Conservation (phyloP, 768 basidiomycete genomes). For the Nidularia sp. region DNA sequence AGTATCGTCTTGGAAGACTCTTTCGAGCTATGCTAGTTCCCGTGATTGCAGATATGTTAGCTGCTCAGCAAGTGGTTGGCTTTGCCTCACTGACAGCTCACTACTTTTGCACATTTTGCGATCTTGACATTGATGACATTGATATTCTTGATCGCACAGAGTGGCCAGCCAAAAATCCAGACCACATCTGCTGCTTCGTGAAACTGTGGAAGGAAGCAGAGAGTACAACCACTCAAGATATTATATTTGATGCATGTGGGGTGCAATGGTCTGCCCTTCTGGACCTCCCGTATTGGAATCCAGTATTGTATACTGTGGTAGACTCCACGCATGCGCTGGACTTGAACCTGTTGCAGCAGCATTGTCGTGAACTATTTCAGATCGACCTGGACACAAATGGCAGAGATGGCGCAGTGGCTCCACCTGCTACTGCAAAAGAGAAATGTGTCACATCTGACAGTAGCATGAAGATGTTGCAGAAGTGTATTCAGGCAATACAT, state of each 20-base stretch:
- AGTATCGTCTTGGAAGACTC: constrained; percentile 15
- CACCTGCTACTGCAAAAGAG: neutral
- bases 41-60: constrained; percentile 28
- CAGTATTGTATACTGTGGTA: constrained; percentile 5
- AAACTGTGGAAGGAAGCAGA: constrained; percentile 13
- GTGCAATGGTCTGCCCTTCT: constrained; percentile 24
- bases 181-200: neutral
- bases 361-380: constrained; percentile 3
- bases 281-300: constrained; percentile 10
- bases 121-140: constrained; percentile 3
- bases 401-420: neutral
- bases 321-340: constrained; percentile 12
- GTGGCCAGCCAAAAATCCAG: neutral
- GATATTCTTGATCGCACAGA: neutral
- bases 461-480: constrained; percentile 1
- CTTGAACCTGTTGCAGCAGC: constrained; percentile 10
- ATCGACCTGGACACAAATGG: neutral
- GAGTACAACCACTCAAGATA: constrained; percentile 6
- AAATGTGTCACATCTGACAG: neutral
- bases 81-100: constrained; percentile 8
- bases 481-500: constrained; percentile 8
- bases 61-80: constrained; percentile 19
- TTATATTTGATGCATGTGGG: constrained; percentile 13
- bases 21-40: constrained; percentile 23
- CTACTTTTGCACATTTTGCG: constrained; percentile 17